phyloP scores from a whole-genome alignment of 192 early-diverging fungal genomes.

The Tieghemiomyces parasiticus region DNA sequence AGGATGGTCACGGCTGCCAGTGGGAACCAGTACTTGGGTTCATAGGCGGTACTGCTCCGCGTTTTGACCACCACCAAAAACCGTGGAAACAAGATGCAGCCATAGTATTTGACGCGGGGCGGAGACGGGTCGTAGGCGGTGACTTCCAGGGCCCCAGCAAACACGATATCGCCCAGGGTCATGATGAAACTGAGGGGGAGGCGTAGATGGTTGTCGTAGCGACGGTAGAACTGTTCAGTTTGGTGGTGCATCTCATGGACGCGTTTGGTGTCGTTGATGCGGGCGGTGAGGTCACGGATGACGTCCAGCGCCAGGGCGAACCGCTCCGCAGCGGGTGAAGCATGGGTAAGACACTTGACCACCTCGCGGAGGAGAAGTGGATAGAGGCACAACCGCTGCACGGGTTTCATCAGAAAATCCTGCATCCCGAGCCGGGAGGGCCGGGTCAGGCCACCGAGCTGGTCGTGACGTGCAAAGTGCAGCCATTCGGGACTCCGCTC shows the following conservation, averaged over 20 bases:
- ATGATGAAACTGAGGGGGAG: background rate
- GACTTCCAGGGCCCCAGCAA: constrained; percentile 7
- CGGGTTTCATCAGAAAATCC: constrained; percentile 8
- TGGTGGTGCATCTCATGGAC: background rate
- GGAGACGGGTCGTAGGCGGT: background rate
- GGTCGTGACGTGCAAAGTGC: background rate
- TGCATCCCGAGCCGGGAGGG: background rate
- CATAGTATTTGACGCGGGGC: constrained; percentile 3
- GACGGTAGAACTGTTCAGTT: background rate
- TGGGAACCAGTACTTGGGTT: constrained; percentile 12
- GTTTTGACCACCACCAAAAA: constrained; percentile 1
- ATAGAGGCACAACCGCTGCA: constrained; percentile 8
- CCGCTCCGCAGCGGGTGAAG: background rate
- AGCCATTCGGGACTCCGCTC: background rate
- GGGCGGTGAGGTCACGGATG: background rate
- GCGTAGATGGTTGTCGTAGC: background rate
- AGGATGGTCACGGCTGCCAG: background rate
- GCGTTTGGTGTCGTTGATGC: constrained; percentile 7
- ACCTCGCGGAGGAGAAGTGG: background rate
- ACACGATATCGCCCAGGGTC: background rate
- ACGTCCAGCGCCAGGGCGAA: background rate
- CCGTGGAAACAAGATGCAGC: background rate
- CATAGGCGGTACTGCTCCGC: constrained; percentile 1
- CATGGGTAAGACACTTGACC: background rate
- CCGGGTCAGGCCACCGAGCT: background rate